Conservation (phyloP, 352 stramenopile species). For the Pythium brassicae region DNA sequence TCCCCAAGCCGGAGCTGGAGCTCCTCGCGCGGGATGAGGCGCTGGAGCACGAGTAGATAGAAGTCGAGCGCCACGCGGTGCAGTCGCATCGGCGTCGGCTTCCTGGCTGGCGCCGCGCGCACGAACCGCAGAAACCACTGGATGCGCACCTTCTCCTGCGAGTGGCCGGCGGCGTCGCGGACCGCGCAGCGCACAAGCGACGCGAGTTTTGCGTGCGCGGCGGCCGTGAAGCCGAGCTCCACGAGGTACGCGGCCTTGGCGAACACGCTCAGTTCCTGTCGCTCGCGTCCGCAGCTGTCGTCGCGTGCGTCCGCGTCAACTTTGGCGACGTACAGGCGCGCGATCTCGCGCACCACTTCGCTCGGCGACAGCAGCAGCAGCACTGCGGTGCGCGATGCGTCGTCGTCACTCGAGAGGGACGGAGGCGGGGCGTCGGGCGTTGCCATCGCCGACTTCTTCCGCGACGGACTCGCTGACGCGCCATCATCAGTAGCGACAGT, state of each 20-base stretch:
- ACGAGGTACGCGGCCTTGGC: conserved; percentile 50
- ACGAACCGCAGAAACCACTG: conserved; percentile 69
- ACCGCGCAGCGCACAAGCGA: conserved; percentile 43
- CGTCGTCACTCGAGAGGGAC: neutral
- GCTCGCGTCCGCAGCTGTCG: conserved; percentile 30
- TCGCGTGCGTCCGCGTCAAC: conserved; percentile 35
- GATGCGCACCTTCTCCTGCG: conserved; percentile 44
- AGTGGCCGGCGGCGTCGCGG: conserved; percentile 17
- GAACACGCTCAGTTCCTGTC: conserved; percentile 43
- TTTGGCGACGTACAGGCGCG: conserved; percentile 60
- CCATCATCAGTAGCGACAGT: neutral
- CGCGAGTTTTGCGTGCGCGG: conserved; percentile 51
- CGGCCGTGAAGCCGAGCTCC: conserved; percentile 59
- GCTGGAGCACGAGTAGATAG: conserved; percentile 43
- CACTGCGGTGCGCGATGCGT: neutral
- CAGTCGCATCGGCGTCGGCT: conserved; percentile 12
- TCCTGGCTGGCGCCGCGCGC: conserved; percentile 18
- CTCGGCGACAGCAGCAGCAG: conserved; percentile 10
- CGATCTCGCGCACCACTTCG: conserved; percentile 51
- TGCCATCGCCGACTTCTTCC: neutral
- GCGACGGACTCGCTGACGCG: neutral
- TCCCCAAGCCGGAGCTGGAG: conserved; percentile 40
- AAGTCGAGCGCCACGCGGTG: conserved; percentile 49
- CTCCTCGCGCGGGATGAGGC: conserved; percentile 38
- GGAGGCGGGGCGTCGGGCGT: neutral